Conservation (phyloP, 164 flowering plant species). For the Saururus chinensis region DNA sequence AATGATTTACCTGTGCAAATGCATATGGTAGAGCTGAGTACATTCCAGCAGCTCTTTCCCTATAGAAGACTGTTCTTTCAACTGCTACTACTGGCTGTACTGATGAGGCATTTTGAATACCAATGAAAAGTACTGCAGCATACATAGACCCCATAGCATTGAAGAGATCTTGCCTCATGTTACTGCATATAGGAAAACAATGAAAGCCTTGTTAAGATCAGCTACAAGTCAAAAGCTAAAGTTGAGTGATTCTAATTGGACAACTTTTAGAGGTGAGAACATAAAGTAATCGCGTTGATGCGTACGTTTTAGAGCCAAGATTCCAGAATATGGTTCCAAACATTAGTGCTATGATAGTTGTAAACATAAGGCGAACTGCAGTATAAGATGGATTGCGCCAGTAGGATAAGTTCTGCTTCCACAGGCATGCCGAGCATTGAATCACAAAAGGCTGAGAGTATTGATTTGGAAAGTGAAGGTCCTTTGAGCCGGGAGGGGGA, state of each 20-base stretch:
- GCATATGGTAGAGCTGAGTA: conserved; percentile 58
- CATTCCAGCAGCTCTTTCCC: conserved; percentile 59
- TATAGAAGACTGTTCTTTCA: conserved; percentile 47
- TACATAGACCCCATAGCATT: conserved; percentile 66
- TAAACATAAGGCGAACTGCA: conserved; percentile 40
- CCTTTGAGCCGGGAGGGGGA: conserved; percentile 33
- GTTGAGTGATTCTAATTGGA: too few relatives aligned
- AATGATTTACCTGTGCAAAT: conserved; percentile 33
- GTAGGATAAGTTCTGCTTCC: conserved; percentile 42
- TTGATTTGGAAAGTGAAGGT: conserved; percentile 32
- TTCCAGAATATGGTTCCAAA: conserved; percentile 45
- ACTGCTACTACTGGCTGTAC: conserved; percentile 53
- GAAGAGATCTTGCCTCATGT: conserved; percentile 25
- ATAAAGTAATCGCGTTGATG: not conserved
- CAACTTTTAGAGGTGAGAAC: not conserved
- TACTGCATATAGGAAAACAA: conserved; percentile 11
- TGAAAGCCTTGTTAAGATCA: not conserved
- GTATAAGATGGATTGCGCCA: conserved; percentile 51
- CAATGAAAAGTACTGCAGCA: conserved; percentile 42
- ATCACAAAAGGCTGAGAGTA: conserved; percentile 33
- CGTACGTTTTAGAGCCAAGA: conserved; percentile 27
- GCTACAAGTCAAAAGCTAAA: not conserved
- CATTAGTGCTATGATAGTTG: conserved; percentile 32
- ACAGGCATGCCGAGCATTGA: conserved; percentile 47
- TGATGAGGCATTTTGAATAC: conserved; percentile 39